Base-by-base conservation (phyloP, 208 protist species). In the Trypanosomatidae sp. region DNA sequence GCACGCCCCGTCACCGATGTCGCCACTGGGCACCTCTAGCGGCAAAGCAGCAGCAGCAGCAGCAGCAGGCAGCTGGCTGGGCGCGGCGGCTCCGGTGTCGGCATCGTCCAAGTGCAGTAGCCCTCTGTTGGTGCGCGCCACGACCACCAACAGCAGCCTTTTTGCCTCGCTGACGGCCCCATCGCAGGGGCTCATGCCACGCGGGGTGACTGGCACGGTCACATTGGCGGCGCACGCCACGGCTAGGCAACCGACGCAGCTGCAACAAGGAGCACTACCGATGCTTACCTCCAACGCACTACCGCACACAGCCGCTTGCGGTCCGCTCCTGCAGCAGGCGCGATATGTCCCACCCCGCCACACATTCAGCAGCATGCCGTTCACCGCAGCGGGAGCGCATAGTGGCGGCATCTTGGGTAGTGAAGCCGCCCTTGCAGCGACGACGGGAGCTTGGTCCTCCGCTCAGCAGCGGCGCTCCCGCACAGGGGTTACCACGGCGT, bases 41-140 rank as follows among this genome's bases (percentile, higher is more conserved):
- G 41, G 62, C 44, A 67, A 28, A 36, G 52, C 66, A 43, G 53
- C 30, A 41, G 19, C 66, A 6, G 9, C 33, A 36, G 52, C 66
- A 43, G 53, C 30, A 41, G 19, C 66, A 8, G 10, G 22, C 22
- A 19, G 43, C 43, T 25, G 41, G 25, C 10, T 55, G 0, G 55
- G 53, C 36, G 64, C 30, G 22, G 36, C 28, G 3, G 66, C 56
- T 6, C 46, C 47, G 19, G 52, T 59, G 28, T 56, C 66, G 25
- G 46, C 50, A 28, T n/a, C 28, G 62, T 33, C 4, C 30, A 53
- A 3, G 52, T 47, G 44, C 17, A 77, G 77, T 52, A 77, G 72
- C 39, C 77, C 73, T 41, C 72, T 82, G n/a, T 62, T 73, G 53
- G 71, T 74, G 59, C 72, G 67, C 66, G 64, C 44, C 17, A 66